phyloP scores from a whole-genome alignment of 2,329 filamentous ascomycete species.

The Hypomyces perniciosus region DNA sequence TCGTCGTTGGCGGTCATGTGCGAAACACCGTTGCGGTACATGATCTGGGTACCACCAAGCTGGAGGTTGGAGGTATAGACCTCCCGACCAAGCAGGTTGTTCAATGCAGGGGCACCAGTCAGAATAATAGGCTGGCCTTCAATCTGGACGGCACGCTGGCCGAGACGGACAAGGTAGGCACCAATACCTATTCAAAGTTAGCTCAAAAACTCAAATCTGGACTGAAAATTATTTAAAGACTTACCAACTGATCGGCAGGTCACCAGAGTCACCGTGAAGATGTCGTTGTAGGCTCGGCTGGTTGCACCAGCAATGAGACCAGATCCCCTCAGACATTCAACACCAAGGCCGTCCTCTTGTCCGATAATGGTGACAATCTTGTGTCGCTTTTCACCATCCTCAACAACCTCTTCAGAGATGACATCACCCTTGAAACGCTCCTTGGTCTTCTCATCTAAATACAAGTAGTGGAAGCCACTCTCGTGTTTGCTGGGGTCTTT shows the following conservation, averaged over 20 bases:
- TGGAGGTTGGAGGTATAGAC: constrained; percentile 99
- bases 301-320: constrained; percentile 98
- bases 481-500: constrained; percentile 78
- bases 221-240: constrained; percentile 20
- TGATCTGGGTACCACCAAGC: constrained; percentile 99
- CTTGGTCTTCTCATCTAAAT: constrained; percentile 81
- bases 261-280: constrained; percentile 96
- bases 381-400: constrained; percentile 84
- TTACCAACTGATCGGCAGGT: constrained; percentile 94
- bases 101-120: constrained; percentile 93
- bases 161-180: constrained; percentile 96
- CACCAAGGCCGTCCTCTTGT: constrained; percentile 91
- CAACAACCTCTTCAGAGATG: constrained; percentile 77
- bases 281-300: constrained; percentile 94
- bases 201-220: constrained; percentile 6
- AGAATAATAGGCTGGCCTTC: constrained; percentile 98
- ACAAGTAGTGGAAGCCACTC: constrained; percentile 93
- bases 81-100: constrained; percentile 95
- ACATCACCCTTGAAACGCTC: constrained; percentile 70
- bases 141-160: constrained; percentile 97
- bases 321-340: constrained; percentile 93
- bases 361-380: constrained; percentile 93
- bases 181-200: constrained; percentile 64
- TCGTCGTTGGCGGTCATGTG: constrained; percentile 98
- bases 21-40: constrained; percentile 99